A percentile compares a stretch with the other conserved stretches of the same genome.
Evolutionary conservation across 495 filamentous ascomycete species (phyloP).

Genomic region (Penicillium mononematosum): DNA sequence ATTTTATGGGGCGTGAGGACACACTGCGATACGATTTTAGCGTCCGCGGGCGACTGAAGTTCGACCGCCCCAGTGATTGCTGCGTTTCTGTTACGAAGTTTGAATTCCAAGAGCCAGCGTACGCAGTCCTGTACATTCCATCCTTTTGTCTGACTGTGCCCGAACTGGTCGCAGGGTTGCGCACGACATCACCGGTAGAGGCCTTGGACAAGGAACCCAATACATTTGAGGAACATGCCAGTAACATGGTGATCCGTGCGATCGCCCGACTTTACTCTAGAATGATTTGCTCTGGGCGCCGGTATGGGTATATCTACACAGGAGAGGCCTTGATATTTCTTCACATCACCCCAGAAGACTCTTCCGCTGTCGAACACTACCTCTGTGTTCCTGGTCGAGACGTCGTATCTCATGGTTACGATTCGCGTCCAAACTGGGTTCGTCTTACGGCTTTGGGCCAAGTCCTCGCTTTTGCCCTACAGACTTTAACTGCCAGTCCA

Average conservation of each 20-base stretch:
- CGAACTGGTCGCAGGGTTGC: conserved; percentile 6
- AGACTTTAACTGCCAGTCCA: conserved; percentile 35
- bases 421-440: conserved; percentile 24
- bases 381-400: conserved; percentile 35
- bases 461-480: conserved; percentile 49
- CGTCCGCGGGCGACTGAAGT: conserved; percentile 3
- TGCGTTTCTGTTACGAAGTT: neutral
- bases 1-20: conserved; percentile 13
- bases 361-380: conserved; percentile 28
- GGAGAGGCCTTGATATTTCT: conserved; percentile 48
- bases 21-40: conserved; percentile 11
- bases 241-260: conserved; percentile 24
- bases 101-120: neutral
- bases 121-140: neutral
- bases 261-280: conserved; percentile 46
- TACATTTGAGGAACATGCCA: conserved; percentile 3
- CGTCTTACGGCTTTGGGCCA: conserved; percentile 45
- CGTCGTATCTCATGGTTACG: conserved; percentile 17
- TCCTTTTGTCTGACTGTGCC: neutral
- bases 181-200: neutral
- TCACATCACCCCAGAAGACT: conserved; percentile 35
- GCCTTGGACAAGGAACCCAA: neutral
- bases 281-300: conserved; percentile 39
- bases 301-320: conserved; percentile 44
- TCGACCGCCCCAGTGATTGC: neutral